Evolutionary conservation across 306 rosid genomes (phyloP), one percentile per base, ranked within the genome.

Genomic region (Prinsepia uniflora): DNA sequence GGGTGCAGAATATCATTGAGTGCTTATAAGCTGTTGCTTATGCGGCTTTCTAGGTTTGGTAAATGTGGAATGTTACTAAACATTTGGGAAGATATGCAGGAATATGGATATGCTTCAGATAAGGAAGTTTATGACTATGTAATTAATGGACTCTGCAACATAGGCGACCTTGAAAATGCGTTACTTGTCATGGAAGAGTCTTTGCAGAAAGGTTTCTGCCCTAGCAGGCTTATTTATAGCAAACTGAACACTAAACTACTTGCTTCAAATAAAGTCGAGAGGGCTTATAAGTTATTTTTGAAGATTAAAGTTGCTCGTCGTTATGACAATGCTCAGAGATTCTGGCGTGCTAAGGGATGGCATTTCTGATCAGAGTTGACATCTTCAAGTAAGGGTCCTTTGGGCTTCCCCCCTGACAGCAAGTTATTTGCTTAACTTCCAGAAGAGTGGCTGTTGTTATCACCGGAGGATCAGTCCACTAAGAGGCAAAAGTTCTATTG

Each of bases 171-270:
- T 69, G 97, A 93, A 72, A 87, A 83, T 80, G 97, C 94, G 19
- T 92, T 85, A 80, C 92, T 84, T 80, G 97, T 87, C 70, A 87
- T 88, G 98, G 97, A 90, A 83, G 98, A 93, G 86, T 85, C 81
- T 76, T 68, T 93, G 79, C 65, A 72, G 48, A 81, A 80, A 70
- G 96, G 96, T 10, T 90, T 88, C 65, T 90, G 91, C 72, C 96
- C 96, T 2, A 79, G 86, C 83, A 88, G 96, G 81, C 96, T 81
- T 67, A 83, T 82, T 18, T 91, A 83, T 69, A 84, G 94, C 84
- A 93, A 87, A 81, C 78, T 93, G 56, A 84, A 86, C 49, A 86
- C 82, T 73, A 87, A 42, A 77, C 80, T 93, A 15, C 77, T 93
- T 63, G 94, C 80, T 75, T 85, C 86, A 34, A 59, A 85, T 74